These are phyloP conservation scores for Cryptosporidium meleagridis DNA, from an alignment of 169 alveolate species.

Conservation along the genomic window DNA sequence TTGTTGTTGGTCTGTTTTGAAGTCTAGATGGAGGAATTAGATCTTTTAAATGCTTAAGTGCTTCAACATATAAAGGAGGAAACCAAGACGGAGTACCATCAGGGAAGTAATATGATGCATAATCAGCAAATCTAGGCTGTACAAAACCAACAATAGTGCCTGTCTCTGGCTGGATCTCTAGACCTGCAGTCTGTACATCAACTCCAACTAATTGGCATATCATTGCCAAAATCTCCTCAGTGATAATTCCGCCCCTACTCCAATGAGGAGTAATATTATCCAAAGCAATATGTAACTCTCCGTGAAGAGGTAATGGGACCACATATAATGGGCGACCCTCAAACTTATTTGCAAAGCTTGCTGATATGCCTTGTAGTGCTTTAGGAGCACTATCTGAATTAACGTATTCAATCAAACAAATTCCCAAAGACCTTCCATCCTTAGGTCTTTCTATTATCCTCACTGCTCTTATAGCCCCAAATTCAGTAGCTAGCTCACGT, in stretches of 20 bases:
- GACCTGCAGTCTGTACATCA: slow-evolving; percentile 65
- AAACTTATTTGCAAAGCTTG: slow-evolving; percentile 68
- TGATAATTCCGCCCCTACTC: slow-evolving; percentile 67
- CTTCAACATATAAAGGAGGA: slow-evolving; percentile 72
- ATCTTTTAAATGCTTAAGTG: slow-evolving; percentile 53
- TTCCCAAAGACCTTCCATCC: slow-evolving; percentile 73
- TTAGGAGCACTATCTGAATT: slow-evolving; percentile 71
- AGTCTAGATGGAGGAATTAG: slow-evolving; percentile 70
- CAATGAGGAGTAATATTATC: slow-evolving; percentile 75
- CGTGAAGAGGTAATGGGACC: slow-evolving; percentile 69
- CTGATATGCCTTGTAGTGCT: slow-evolving; percentile 64
- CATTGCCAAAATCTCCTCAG: slow-evolving; percentile 71
- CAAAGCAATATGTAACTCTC: slow-evolving; percentile 68
- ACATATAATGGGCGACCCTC: slow-evolving; percentile 73
- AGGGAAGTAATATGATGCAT: slow-evolving; percentile 68
- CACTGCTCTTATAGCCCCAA: slow-evolving; percentile 71
- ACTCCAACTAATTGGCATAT: slow-evolving; percentile 72
- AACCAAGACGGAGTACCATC: slow-evolving; percentile 75
- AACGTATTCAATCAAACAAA: slow-evolving; percentile 67
- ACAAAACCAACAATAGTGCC: slow-evolving; percentile 69
- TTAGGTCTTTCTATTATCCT: slow-evolving; percentile 67
- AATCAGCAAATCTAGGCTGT: slow-evolving; percentile 75
- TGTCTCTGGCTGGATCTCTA: slow-evolving; percentile 73
- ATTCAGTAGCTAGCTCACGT: slow-evolving; percentile 61
- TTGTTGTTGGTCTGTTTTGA: slow-evolving; percentile 26